A percentile compares a stretch with the other conserved stretches of the same genome.
Conservation (phyloP, 208 protist species). For the Crithidia sp. region DNA sequence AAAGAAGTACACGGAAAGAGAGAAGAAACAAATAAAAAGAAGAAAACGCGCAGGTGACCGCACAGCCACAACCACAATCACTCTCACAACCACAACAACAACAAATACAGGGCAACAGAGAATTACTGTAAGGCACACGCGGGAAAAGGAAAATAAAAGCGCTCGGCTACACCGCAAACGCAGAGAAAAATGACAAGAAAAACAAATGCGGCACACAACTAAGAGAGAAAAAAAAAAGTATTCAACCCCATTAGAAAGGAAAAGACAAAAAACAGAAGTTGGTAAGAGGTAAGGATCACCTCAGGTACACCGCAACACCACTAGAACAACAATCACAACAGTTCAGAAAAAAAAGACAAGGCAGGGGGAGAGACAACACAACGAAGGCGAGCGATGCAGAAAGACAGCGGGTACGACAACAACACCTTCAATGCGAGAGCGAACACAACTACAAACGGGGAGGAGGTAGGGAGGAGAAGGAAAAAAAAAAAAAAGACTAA, state of each 20-base stretch:
- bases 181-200: constrained; percentile 13
- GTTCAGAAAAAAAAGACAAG: neutral
- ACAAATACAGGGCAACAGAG: neutral
- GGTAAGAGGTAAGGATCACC: neutral
- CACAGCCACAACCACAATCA: neutral
- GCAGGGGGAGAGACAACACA: constrained; percentile 1
- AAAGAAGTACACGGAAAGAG: neutral
- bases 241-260: neutral
- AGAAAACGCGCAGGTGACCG: neutral
- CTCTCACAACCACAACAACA: neutral
- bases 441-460: neutral
- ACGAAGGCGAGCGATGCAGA: no score
- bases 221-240: neutral
- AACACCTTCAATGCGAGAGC: neutral
- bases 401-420: no score
- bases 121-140: constrained; percentile 1
- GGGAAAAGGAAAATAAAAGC: constrained; percentile 2
- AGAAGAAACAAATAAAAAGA: neutral
- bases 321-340: no score
- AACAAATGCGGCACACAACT: neutral
- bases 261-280: neutral
- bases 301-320: neutral
- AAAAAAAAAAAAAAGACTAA: constrained; percentile 2
- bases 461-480: neutral
- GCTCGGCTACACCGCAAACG: constrained; percentile 15